Evolutionary conservation across 306 rosid genomes (phyloP).

Genomic region (Psophocarpus tetragonolobus): DNA sequence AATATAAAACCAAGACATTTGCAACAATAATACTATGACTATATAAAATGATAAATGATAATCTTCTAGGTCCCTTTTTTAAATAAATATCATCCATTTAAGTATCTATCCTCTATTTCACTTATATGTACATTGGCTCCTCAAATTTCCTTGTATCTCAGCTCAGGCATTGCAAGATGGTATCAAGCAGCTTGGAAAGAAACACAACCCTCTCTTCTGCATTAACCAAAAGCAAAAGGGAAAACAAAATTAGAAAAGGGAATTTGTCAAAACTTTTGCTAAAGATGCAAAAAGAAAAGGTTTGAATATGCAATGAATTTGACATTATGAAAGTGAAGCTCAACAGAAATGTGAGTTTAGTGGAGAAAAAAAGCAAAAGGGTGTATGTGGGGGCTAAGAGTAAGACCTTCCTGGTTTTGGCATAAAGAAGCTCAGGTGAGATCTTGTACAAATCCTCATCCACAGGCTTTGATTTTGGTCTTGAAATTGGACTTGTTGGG

Average conservation of each 20-base stretch:
- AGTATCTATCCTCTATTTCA: conserved; percentile 29
- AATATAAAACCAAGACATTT: conserved; percentile 14
- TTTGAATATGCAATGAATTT: neutral
- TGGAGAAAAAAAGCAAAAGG: conserved; percentile 13
- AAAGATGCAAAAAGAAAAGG: neutral
- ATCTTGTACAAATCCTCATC: conserved; percentile 84
- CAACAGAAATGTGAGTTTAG: neutral
- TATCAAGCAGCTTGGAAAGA: conserved; percentile 70
- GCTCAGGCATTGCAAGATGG: conserved; percentile 70
- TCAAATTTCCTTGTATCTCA: conserved; percentile 40
- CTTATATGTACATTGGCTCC: conserved; percentile 43
- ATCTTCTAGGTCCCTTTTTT: neutral
- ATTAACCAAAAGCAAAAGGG: neutral
- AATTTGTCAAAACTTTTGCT: conserved; percentile 14
- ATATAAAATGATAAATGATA: neutral
- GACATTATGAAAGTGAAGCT: conserved; percentile 5
- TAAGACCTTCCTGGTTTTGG: conserved; percentile 68
- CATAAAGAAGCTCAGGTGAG: conserved; percentile 69
- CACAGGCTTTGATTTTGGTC: conserved; percentile 69
- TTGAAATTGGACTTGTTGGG: conserved; percentile 37
- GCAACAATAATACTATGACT: conserved; percentile 12
- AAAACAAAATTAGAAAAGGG: conserved; percentile 2
- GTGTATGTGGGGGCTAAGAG: neutral
- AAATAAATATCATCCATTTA: conserved; percentile 30
- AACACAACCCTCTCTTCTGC: conserved; percentile 81